These are phyloP conservation scores for Paramarasmius palmivorus DNA, from an alignment of 1,284 basidiomycete genomes.

Conservation along the genomic window DNA sequence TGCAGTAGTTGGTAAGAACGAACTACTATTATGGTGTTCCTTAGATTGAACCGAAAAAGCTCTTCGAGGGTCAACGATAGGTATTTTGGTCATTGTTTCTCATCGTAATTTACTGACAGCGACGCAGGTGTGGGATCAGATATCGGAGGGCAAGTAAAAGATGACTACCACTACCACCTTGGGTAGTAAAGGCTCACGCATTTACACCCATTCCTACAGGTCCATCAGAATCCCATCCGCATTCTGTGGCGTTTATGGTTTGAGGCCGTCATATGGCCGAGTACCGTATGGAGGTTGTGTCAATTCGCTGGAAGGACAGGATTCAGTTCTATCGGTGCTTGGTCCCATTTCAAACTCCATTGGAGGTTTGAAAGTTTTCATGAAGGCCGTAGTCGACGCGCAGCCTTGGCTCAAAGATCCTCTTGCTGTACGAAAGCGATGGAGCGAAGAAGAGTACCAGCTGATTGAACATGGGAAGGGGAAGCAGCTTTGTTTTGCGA, in stretches of 20 bases:
- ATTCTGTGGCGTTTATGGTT: slow-evolving; percentile 66
- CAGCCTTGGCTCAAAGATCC: slow-evolving; percentile 75
- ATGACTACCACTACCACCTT: slow-evolving; percentile 8
- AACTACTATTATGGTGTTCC: slow-evolving; percentile 2
- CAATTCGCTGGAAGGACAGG: slow-evolving; percentile 69
- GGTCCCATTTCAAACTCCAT: slow-evolving; percentile 71
- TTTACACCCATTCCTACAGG: slow-evolving; percentile 35
- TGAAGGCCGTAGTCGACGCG: slow-evolving; percentile 57
- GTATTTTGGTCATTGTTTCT: slow-evolving; percentile 22
- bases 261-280: slow-evolving; percentile 72
- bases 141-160: slow-evolving; percentile 58
- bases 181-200: not conserved
- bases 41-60: slow-evolving; percentile 31
- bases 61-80: slow-evolving; percentile 63
- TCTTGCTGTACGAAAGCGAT: slow-evolving; percentile 60
- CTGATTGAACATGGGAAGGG: slow-evolving; percentile 51
- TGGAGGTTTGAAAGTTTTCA: slow-evolving; percentile 64
- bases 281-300: slow-evolving; percentile 68
- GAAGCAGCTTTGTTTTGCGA: slow-evolving; percentile 47
- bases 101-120: not conserved
- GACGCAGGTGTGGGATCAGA: slow-evolving; percentile 66
- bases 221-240: slow-evolving; percentile 71
- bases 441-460: slow-evolving; percentile 60
- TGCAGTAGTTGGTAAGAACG: slow-evolving; percentile 41
- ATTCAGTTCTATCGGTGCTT: slow-evolving; percentile 71